These are phyloP conservation scores for Capillidium rhysosporum DNA, from an alignment of 371 early-diverging fungal species.

Conservation along the genomic window DNA sequence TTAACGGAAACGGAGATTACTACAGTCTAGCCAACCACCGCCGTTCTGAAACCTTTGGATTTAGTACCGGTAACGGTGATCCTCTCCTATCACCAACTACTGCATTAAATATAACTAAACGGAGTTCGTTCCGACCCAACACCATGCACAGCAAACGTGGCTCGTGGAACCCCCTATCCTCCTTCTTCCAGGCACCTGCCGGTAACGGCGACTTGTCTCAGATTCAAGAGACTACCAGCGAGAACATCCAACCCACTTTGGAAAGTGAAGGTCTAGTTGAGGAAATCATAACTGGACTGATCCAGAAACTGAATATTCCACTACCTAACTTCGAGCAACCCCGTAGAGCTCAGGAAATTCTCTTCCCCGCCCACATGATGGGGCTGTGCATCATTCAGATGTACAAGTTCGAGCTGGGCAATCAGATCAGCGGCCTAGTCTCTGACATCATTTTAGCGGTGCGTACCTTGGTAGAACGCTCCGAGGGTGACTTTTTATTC, in stretches of 20 bases:
- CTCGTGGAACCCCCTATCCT: slow-evolving; percentile 6
- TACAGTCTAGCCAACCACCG: neutral
- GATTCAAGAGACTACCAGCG: neutral
- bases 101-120: neutral
- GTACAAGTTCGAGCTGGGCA: slow-evolving; percentile 63
- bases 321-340: slow-evolving; percentile 63
- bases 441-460: slow-evolving; percentile 72
- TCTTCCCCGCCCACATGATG: slow-evolving; percentile 88
- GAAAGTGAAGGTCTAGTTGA: slow-evolving; percentile 58
- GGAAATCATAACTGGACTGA: slow-evolving; percentile 72
- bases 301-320: slow-evolving; percentile 70
- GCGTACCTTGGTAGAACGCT: slow-evolving; percentile 44
- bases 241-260: slow-evolving; percentile 22
- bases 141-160: neutral
- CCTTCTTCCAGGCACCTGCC: slow-evolving; percentile 1
- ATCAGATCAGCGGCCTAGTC: slow-evolving; percentile 59
- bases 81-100: neutral
- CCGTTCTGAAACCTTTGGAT: slow-evolving; percentile 2
- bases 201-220: neutral
- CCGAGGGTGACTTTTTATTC: slow-evolving; percentile 45
- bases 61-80: neutral
- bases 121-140: neutral
- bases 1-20: neutral
- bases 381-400: slow-evolving; percentile 67
- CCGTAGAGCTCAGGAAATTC: slow-evolving; percentile 60